Evolutionary conservation across 2,329 filamentous ascomycete species (phyloP).

Genomic region (Diaporthe velutina): DNA sequence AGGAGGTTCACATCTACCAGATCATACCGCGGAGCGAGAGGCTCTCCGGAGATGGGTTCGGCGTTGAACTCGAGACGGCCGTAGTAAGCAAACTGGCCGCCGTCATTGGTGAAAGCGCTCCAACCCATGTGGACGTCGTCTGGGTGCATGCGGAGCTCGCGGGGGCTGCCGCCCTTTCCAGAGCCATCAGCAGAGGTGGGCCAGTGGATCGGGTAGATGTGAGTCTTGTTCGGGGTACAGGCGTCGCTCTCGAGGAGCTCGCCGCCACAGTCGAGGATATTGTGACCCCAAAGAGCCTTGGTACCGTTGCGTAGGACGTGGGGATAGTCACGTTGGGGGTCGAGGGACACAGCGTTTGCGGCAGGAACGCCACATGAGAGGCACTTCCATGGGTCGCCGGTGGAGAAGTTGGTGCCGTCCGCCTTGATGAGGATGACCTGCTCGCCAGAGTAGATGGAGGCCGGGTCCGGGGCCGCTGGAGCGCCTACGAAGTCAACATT

Average conservation of each 20-base stretch:
- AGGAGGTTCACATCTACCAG: conserved; percentile 54
- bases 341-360: conserved; percentile 43
- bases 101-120: conserved; percentile 51
- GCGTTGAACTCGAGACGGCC: conserved; percentile 55
- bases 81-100: conserved; percentile 10
- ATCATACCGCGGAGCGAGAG: conserved; percentile 52
- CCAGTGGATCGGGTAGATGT: conserved; percentile 57
- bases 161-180: conserved; percentile 41
- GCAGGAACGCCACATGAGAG: conserved; percentile 57
- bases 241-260: conserved; percentile 49
- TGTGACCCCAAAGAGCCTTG: conserved; percentile 50
- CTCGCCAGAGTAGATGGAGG: conserved; percentile 55
- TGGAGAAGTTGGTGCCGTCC: conserved; percentile 55
- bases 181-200: conserved; percentile 46
- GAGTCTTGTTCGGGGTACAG: conserved; percentile 52
- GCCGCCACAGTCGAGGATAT: conserved; percentile 54
- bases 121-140: conserved; percentile 58
- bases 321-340: conserved; percentile 49
- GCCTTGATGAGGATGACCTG: conserved; percentile 59
- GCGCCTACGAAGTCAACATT: conserved; percentile 57
- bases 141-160: conserved; percentile 60
- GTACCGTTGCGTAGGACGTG: conserved; percentile 56
- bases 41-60: conserved; percentile 15
- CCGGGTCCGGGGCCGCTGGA: conserved; percentile 52
- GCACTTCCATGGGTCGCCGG: conserved; percentile 62